Evolutionary conservation across 768 basidiomycete genomes (phyloP), one percentile per base, ranked within the genome.

Genomic region (Suillus sp.): DNA sequence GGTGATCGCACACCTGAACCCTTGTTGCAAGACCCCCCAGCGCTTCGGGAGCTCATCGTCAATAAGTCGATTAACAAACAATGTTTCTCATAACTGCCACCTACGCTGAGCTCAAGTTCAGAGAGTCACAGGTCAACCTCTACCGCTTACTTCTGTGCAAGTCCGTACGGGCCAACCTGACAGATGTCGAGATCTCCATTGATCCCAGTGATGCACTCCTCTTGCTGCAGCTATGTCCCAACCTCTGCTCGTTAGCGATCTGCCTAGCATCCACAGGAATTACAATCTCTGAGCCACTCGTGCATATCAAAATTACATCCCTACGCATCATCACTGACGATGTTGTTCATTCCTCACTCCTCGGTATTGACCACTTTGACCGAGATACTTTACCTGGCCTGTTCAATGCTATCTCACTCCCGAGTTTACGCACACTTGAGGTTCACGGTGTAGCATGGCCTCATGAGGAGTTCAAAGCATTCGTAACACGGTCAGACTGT

Each of bases 161-260:
- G 42, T 62, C 64, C 1, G 66, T 61, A 3, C 72, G 70, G 71
- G 50, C 64, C 37, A 35, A 70, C 38, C 71, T 71, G 22, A 70
- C 66, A 3, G 60, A 57, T 2, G 25, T 72, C 10, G 47, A 57
- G 11, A 56, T 70, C n/a, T 53, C 61, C 22, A 25, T 40, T 0
- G 45, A 47, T 34, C 35, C 37, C 2, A 11, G n/a, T 10, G 30
- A 51, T 10, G 5, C 53, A 13, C 18, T 62, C 37, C 30, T 27
- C 64, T 27, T 59, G 20, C 42, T 43, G 42, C 42, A 10, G 42
- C 18, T 43, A 43, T 43, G 42, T 10, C 20, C 8, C 42, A 61
- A 13, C 40, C 58, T 22, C 38, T 25, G 37, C 48, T 32, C 27
- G 20, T 32, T 38, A 62, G 62, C 35, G 59, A 64, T 13, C 66